A percentile compares a stretch with the other conserved stretches of the same genome.
These are phyloP conservation scores for Mortierella sp. DNA, from an alignment of 371 early-diverging fungal genomes.

Conservation along the genomic window DNA sequence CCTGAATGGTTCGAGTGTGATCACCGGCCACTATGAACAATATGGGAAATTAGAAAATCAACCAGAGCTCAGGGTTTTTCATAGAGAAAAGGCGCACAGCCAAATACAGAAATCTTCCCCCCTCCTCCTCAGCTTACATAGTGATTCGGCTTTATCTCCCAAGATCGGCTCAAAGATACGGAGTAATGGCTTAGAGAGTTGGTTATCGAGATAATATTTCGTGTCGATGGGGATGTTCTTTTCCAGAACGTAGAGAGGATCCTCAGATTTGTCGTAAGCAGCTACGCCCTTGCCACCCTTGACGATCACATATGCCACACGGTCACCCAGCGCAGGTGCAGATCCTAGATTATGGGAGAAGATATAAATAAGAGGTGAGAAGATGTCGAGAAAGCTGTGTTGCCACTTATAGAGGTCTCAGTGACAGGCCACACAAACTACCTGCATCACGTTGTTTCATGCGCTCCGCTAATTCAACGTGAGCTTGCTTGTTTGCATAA, in stretches of 20 bases:
- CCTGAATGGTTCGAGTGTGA: conserved; percentile 91
- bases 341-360: conserved; percentile 64
- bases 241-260: conserved; percentile 99
- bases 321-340: conserved; percentile 98
- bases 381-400: too few species aligned
- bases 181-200: conserved; percentile 96
- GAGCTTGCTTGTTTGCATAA: conserved; percentile 98
- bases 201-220: conserved; percentile 99
- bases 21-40: conserved; percentile 79
- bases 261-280: conserved; percentile 99
- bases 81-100: not conserved
- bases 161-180: conserved; percentile 99
- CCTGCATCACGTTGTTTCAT: conserved; percentile 93
- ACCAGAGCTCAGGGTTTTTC: not conserved
- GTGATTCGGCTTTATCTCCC: conserved; percentile 86
- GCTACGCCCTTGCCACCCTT: conserved; percentile 91
- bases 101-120: too few species aligned
- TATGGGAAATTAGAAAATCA: not conserved
- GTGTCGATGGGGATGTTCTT: conserved; percentile 99
- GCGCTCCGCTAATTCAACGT: conserved; percentile 96
- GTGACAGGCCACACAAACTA: not conserved
- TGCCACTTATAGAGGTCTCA: too few species aligned
- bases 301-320: conserved; percentile 99
- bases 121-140: conserved; percentile 66
- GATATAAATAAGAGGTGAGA: not conserved